These are phyloP conservation scores for Alternaria burnsii DNA, from an alignment of 2,329 filamentous ascomycete species.

Conservation along the genomic window DNA sequence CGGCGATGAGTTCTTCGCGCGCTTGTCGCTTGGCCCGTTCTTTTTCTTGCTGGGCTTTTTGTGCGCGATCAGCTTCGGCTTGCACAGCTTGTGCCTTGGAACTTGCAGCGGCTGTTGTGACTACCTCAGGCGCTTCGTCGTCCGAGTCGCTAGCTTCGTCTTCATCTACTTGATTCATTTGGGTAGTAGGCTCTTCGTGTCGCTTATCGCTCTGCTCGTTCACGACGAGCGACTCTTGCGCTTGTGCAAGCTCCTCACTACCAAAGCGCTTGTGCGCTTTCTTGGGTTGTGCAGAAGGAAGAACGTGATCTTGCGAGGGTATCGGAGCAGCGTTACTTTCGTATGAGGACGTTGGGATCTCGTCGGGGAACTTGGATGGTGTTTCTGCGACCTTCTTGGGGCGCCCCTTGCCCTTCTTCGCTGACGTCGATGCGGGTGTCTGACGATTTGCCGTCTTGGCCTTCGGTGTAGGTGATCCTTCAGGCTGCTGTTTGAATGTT, in stretches of 20 bases:
- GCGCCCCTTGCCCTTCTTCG: conserved; percentile 27
- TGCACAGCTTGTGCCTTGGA: conserved; percentile 39
- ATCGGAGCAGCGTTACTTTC: conserved; percentile 35
- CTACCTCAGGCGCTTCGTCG: conserved; percentile 51
- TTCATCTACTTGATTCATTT: conserved; percentile 24
- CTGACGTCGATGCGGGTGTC: conserved; percentile 25
- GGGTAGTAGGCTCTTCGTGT: conserved; percentile 15
- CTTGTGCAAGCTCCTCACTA: conserved; percentile 43
- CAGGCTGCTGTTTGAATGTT: conserved; percentile 26
- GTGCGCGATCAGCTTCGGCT: conserved; percentile 42
- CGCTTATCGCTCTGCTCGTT: conserved; percentile 26
- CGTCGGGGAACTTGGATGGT: conserved; percentile 23
- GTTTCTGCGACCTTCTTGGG: conserved; percentile 20
- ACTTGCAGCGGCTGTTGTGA: conserved; percentile 44
- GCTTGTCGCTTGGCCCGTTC: conserved; percentile 38
- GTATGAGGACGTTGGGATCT: conserved; percentile 41
- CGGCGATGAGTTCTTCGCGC: conserved; percentile 42
- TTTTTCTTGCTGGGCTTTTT: conserved; percentile 39
- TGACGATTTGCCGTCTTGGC: conserved; percentile 16
- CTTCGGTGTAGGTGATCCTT: conserved; percentile 39
- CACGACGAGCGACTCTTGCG: conserved; percentile 5
- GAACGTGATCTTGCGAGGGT: conserved; percentile 24
- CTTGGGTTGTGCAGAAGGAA: conserved; percentile 20
- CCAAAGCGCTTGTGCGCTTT: conserved; percentile 46
- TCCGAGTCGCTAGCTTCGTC: conserved; percentile 46